Conservation (phyloP, 2,329 filamentous ascomycete species). For the Ophiobolus disseminans region DNA sequence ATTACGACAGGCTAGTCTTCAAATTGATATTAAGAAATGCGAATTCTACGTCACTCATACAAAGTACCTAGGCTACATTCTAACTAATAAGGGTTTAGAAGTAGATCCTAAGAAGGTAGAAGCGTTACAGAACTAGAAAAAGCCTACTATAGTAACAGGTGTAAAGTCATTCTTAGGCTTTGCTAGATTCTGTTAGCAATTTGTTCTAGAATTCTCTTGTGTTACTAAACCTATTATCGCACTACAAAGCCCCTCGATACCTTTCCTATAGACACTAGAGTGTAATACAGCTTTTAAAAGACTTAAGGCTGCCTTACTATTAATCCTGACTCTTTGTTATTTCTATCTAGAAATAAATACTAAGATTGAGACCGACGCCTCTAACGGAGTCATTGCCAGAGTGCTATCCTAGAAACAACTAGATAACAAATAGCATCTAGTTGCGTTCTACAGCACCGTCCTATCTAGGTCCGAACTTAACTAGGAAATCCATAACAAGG, state of each 20-base stretch:
- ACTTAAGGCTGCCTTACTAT: background rate
- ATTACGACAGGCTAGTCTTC: slow-evolving; percentile 4
- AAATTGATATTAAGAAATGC: slow-evolving; percentile 13
- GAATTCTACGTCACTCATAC: slow-evolving; percentile 7
- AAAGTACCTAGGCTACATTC: slow-evolving; percentile 15
- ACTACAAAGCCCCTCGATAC: background rate
- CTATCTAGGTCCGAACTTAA: slow-evolving; percentile 2
- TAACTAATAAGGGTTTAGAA: slow-evolving; percentile 7
- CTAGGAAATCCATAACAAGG: slow-evolving; percentile 8
- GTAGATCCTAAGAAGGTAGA: slow-evolving; percentile 10
- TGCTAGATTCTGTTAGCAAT: slow-evolving; percentile 2
- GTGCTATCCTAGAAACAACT: background rate
- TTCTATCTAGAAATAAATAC: no score
- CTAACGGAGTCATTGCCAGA: background rate
- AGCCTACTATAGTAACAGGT: background rate
- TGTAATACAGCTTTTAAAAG: background rate
- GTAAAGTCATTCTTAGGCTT: slow-evolving; percentile 12
- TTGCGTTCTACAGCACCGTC: background rate
- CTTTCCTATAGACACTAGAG: background rate
- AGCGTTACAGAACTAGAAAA: slow-evolving; percentile 3
- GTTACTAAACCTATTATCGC: slow-evolving; percentile 1
- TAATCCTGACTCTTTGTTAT: background rate
- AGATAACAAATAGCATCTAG: background rate
- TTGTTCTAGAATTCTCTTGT: slow-evolving; percentile 7
- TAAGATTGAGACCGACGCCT: background rate